Conservation (phyloP, 176 grass and related monocot genomes). For the Eleusine coracana region DNA sequence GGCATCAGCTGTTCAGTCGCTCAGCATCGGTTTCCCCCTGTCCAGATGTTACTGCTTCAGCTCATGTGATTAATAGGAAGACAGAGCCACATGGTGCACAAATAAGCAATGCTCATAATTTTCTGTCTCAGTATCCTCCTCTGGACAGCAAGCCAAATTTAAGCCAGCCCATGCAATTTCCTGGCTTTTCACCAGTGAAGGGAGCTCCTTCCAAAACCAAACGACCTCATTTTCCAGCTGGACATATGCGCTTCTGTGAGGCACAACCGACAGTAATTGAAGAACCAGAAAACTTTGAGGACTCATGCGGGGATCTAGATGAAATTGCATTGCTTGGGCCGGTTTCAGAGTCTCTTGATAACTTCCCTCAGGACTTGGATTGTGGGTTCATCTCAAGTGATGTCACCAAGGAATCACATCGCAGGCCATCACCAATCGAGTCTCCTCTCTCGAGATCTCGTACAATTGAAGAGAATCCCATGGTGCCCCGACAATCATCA, state of each 20-base stretch:
- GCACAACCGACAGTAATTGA: constrained; percentile 46
- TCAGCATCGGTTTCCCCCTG: constrained; percentile 66
- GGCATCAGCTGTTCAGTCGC: constrained; percentile 84
- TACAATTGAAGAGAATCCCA: constrained; percentile 59
- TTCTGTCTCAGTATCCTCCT: constrained; percentile 54
- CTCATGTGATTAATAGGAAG: constrained; percentile 40
- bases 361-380: constrained; percentile 64
- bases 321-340: constrained; percentile 74
- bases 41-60: constrained; percentile 50
- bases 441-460: constrained; percentile 69
- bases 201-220: constrained; percentile 28
- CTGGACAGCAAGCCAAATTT: constrained; percentile 47
- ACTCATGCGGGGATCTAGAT: constrained; percentile 86
- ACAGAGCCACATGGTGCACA: constrained; percentile 46
- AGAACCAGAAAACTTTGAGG: constrained; percentile 82
- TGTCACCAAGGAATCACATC: constrained; percentile 49
- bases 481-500: constrained; percentile 31
- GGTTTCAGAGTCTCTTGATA: constrained; percentile 75
- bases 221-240: constrained; percentile 52
- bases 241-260: constrained; percentile 50
- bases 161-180: constrained; percentile 48
- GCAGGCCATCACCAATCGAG: constrained; percentile 83
- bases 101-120: constrained; percentile 54
- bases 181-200: constrained; percentile 49
- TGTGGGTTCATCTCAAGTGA: constrained; percentile 51